Base-by-base conservation (phyloP, 2,329 filamentous ascomycete species). In the Aspergillus sp. region DNA sequence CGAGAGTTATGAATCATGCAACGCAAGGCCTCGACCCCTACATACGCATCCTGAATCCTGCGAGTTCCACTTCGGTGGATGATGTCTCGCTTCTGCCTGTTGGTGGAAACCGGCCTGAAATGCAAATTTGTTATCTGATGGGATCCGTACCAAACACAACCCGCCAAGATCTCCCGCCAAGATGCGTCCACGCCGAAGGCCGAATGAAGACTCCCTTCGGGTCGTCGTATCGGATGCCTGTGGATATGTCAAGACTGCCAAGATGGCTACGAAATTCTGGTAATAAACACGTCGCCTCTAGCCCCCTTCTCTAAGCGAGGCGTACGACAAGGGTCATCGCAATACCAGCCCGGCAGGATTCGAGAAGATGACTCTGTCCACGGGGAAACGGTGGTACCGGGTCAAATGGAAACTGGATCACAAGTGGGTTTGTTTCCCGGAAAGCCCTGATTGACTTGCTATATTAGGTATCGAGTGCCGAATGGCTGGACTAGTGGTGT, bases 391-490 rank as follows among this genome's bases (percentile, higher is more conserved):
- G 34, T n/a, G 14, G 34, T n/a, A 38, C 14, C 14, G 16, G 34
- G 14, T 38, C 34, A 2, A 16, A 29, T 29, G 34, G 14, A 5
- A n/a, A 17, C 14, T 38, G 34, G 34, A 38, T 38, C 14, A 38
- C 34, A 6, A n/a, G 34, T 38, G 25, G 25, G 25, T 29, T 29
- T 16, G 9, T 7, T 9, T 29, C 21, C 19, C 21, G n/a, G 23
- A 34, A 25, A 40, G 34, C 25, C 29, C 20, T 42, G 17, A 16
- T 29, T n/a, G 4, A 20, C 5, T 36, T 34, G 13, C 49, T 50
- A 14, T n/a, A 41, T 52, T 48, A n/a, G 45, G 45, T 38, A 52
- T 19, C 20, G 50, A 52, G 45, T 29, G n/a, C 50, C 50, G 50
- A 52, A 20, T 42, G 41, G 19, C 13, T 32, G 19, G 14, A 42